Conservation (phyloP, 139 green algal species). For the Nannochloris sp. region DNA sequence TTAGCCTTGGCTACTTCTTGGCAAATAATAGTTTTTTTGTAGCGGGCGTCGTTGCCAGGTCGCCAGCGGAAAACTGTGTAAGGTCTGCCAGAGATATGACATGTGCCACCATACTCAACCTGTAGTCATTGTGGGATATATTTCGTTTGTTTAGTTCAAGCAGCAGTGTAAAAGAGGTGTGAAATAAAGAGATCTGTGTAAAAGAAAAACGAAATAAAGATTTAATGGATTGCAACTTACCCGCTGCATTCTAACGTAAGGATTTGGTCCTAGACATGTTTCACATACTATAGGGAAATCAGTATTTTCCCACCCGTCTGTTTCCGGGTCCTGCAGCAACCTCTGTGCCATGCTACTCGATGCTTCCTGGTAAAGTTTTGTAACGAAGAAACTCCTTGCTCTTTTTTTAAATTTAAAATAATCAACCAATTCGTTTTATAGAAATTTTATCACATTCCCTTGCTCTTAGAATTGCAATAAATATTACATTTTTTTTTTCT, state of each 20-base stretch:
- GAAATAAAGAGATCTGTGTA: background rate
- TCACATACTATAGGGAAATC: constrained; percentile 98
- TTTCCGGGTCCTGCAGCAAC: constrained; percentile 70
- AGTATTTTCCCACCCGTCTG: constrained; percentile 83
- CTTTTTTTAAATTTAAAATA: too few species aligned
- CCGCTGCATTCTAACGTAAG: constrained; percentile 96
- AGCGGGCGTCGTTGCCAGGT: constrained; percentile 76
- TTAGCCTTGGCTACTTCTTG: constrained; percentile 97
- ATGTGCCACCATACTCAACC: constrained; percentile 80
- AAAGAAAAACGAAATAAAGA: background rate
- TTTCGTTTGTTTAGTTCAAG: too few species aligned
- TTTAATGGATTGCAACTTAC: constrained; percentile 31
- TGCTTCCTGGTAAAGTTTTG: too few species aligned
- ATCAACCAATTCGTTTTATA: too few species aligned
- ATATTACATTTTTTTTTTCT: too few species aligned
- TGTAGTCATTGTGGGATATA: too few species aligned
- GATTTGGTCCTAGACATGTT: constrained; percentile 94
- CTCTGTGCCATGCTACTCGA: constrained; percentile 50
- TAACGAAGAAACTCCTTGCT: too few species aligned
- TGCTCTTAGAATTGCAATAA: too few species aligned
- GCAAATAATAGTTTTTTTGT: constrained; percentile 99
- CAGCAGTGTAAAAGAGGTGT: background rate
- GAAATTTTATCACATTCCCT: too few species aligned
- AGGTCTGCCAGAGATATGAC: constrained; percentile 83
- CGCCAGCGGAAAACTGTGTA: constrained; percentile 91